Percentiles rank a stretch among this genome's conserved stretches.
Conservation (phyloP, 495 filamentous ascomycete species). For the Rusavskia elegans region DNA sequence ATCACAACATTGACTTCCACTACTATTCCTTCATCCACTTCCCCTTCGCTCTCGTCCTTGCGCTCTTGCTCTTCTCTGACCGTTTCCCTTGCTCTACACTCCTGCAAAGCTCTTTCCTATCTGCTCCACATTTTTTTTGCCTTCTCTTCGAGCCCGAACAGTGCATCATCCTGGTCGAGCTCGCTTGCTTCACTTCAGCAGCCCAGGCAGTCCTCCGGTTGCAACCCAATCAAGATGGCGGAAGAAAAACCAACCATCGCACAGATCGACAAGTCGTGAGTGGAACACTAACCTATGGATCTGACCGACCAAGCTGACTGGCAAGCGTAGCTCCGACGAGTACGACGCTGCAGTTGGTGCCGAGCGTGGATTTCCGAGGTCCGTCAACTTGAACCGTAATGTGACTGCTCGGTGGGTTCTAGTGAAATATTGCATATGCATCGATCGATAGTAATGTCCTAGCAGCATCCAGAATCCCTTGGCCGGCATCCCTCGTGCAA, state of each 20-base stretch:
- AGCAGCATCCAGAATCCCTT: conserved; percentile 47
- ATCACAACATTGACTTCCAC: background rate
- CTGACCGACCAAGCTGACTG: background rate
- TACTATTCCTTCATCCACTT: background rate
- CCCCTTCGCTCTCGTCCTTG: background rate
- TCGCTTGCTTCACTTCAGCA: too few relatives aligned
- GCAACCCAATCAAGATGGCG: background rate
- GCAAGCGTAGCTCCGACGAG: background rate
- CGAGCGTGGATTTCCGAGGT: conserved; percentile 6
- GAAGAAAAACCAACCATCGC: background rate
- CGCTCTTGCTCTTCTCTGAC: too few relatives aligned
- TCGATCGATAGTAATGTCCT: background rate
- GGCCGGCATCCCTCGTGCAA: conserved; percentile 31
- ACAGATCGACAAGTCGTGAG: background rate
- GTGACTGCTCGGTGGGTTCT: conserved; percentile 11
- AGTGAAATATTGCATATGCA: background rate
- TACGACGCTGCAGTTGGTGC: conserved; percentile 1
- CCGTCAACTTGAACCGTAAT: conserved; percentile 10
- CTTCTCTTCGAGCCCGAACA: too few relatives aligned
- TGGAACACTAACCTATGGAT: background rate
- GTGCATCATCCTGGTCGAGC: too few relatives aligned
- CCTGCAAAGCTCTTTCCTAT: too few relatives aligned
- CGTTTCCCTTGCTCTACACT: too few relatives aligned
- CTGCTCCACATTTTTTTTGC: too few relatives aligned
- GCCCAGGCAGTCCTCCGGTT: too few relatives aligned